Evolutionary conservation across 768 basidiomycete species (phyloP).

Genomic region (Filobasidium floriforme): DNA sequence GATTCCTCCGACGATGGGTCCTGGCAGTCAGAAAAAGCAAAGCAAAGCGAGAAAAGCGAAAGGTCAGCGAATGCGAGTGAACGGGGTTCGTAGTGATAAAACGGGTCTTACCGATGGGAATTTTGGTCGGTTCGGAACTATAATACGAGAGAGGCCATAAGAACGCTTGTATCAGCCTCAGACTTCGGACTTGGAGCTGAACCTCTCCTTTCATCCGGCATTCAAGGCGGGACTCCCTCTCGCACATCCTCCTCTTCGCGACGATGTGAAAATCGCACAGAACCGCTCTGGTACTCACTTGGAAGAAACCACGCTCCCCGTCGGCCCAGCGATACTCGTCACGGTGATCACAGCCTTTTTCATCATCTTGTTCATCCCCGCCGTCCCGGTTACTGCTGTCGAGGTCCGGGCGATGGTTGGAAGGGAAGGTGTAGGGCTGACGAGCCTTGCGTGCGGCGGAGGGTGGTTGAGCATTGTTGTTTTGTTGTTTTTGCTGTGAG

Average conservation of each 20-base stretch:
- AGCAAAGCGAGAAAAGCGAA: neutral
- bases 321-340: neutral
- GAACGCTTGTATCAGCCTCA: neutral
- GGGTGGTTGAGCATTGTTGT: no score
- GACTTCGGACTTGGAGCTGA: neutral
- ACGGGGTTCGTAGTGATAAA: neutral
- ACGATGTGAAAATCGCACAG: no score
- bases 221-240: neutral
- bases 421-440: no score
- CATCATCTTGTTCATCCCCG: no score
- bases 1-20: constrained; percentile 21
- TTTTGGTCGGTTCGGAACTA: neutral
- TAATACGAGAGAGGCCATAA: neutral
- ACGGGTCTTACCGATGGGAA: neutral
- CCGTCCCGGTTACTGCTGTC: no score
- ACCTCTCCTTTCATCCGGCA: neutral
- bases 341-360: neutral
- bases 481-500: no score
- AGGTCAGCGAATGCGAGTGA: no score
- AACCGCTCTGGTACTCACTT: no score
- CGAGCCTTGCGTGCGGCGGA: no score
- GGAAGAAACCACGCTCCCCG: neutral
- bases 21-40: neutral
- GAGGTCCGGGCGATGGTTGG: no score
- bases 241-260: no score